phyloP scores from a whole-genome alignment of 2,329 filamentous ascomycete genomes.

The Fonsecaea nubica region DNA sequence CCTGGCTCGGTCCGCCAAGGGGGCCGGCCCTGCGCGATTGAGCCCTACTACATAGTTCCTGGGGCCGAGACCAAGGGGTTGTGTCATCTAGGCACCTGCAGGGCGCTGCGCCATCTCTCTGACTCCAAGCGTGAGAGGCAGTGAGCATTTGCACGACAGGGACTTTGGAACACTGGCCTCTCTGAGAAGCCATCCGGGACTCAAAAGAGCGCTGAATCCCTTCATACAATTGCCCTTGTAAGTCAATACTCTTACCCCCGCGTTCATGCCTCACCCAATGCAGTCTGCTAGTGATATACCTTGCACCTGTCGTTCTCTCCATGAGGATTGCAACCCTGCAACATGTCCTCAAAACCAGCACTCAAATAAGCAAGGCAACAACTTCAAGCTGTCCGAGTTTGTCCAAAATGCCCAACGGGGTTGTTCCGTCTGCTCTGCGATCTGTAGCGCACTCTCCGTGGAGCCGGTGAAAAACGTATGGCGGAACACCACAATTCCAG shows the following conservation, averaged over 20 bases:
- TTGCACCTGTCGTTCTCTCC: conserved; percentile 12
- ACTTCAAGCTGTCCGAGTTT: conserved; percentile 6
- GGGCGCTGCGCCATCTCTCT: not conserved
- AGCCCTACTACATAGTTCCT: not conserved
- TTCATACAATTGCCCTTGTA: not conserved
- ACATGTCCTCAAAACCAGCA: conserved; percentile 5
- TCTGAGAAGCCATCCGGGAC: not conserved
- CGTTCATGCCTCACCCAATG: not conserved
- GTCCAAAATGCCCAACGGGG: conserved; percentile 2
- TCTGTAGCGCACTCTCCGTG: conserved; percentile 4
- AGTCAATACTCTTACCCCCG: not conserved
- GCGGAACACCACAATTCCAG: not conserved
- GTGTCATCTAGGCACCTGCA: not conserved
- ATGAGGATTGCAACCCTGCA: conserved; percentile 4
- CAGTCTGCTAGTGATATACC: not conserved
- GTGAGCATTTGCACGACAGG: not conserved
- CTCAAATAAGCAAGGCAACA: not conserved
- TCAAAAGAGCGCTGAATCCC: not conserved
- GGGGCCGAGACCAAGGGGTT: not conserved
- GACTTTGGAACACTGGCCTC: not conserved
- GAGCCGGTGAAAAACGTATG: conserved; percentile 2
- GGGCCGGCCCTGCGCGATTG: not conserved
- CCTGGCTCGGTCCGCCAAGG: not conserved
- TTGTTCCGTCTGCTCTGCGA: conserved; percentile 4
- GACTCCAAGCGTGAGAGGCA: not conserved